Percentiles rank a stretch among this genome's conserved stretches.
Conservation (phyloP, 257 asterid species). For the Orobanche coerulescens region DNA sequence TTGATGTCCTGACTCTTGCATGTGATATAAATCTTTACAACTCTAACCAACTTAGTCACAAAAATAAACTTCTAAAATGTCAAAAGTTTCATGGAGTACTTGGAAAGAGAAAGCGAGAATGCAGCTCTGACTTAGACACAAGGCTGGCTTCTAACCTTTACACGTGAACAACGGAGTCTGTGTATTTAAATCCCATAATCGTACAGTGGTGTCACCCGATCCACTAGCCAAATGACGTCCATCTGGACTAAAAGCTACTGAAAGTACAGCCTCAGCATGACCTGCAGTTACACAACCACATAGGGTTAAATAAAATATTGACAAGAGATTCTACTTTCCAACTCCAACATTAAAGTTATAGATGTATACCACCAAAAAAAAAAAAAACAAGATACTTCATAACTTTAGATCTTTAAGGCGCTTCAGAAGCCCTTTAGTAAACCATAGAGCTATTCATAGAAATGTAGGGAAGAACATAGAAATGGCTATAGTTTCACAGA, state of each 20-base stretch:
- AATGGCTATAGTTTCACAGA: neutral
- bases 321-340: neutral
- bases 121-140: constrained; percentile 4
- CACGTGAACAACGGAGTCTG: constrained; percentile 90
- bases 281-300: constrained; percentile 39
- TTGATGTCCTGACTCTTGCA: constrained; percentile 4
- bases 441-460: neutral
- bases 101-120: neutral
- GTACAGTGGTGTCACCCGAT: constrained; percentile 96
- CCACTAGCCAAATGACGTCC: constrained; percentile 92
- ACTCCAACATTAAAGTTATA: neutral
- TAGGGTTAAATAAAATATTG: neutral
- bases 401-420: neutral
- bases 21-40: constrained; percentile 9
- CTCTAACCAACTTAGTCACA: neutral
- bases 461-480: neutral
- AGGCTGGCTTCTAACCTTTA: constrained; percentile 47
- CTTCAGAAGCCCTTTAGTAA: neutral
- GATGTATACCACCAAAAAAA: neutral
- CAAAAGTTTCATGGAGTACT: neutral
- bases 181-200: constrained; percentile 87
- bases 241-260: constrained; percentile 95
- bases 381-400: neutral
- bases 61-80: neutral
- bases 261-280: constrained; percentile 87